Conservation (phyloP, 257 asterid genomes). For the Fraxinus anomala region DNA sequence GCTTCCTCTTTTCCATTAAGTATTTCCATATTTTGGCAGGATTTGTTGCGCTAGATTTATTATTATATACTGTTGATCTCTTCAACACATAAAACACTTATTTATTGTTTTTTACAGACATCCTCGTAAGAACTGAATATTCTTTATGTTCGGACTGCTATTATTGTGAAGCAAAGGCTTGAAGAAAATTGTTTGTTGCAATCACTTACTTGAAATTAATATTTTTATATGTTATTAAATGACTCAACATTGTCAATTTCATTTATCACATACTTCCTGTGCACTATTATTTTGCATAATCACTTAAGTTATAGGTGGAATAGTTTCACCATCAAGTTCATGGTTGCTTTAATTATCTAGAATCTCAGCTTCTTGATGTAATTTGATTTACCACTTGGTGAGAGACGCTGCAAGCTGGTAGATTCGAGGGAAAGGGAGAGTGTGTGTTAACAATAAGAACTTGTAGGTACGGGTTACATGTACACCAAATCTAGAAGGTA, state of each 20-base stretch:
- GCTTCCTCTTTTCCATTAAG: background rate
- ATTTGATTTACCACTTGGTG: background rate
- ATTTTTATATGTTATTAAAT: background rate
- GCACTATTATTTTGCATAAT: slow-evolving; percentile 1
- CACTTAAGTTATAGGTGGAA: background rate
- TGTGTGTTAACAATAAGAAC: background rate
- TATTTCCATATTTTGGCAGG: background rate
- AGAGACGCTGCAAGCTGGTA: background rate
- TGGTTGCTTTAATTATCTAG: background rate
- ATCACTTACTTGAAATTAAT: background rate
- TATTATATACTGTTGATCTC: slow-evolving; percentile 47
- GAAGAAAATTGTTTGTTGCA: background rate
- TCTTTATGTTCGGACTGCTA: slow-evolving; percentile 8
- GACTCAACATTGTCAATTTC: background rate
- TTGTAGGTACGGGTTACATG: background rate
- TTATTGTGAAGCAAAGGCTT: background rate
- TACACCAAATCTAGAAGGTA: background rate
- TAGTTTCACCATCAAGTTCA: background rate
- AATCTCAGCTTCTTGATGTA: background rate
- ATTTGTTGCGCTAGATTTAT: slow-evolving; percentile 20
- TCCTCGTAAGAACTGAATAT: background rate
- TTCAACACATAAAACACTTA: background rate
- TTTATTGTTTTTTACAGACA: background rate
- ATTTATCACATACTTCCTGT: background rate
- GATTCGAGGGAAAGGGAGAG: background rate